These are phyloP conservation scores for Aspergillus sojae DNA, from an alignment of 2,329 filamentous ascomycete species.

Conservation along the genomic window DNA sequence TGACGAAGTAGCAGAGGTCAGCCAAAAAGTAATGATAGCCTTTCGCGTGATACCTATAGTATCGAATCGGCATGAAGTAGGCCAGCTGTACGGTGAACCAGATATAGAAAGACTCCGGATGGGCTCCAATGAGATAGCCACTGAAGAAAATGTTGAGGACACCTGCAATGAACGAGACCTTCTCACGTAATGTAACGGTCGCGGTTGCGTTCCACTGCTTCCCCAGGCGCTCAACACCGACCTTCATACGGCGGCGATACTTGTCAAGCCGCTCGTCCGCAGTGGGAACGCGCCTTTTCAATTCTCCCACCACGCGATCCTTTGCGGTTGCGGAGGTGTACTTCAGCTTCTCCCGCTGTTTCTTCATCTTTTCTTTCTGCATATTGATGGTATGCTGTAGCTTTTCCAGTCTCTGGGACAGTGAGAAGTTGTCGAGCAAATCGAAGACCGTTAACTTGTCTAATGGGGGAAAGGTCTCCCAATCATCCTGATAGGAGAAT, in stretches of 20 bases:
- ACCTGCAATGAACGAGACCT: slow-evolving; percentile 92
- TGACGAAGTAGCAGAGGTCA: slow-evolving; percentile 98
- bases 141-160: slow-evolving; percentile 98
- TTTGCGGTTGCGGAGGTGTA: slow-evolving; percentile 76
- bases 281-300: slow-evolving; percentile 80
- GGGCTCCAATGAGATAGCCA: slow-evolving; percentile 87
- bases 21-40: slow-evolving; percentile 97
- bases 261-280: slow-evolving; percentile 91
- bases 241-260: slow-evolving; percentile 84
- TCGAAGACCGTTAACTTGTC: slow-evolving; percentile 92
- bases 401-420: slow-evolving; percentile 88
- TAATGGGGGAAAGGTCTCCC: slow-evolving; percentile 81
- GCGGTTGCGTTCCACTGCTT: slow-evolving; percentile 87
- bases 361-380: slow-evolving; percentile 82
- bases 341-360: slow-evolving; percentile 79
- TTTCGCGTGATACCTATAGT: slow-evolving; percentile 84
- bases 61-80: slow-evolving; percentile 97
- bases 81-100: slow-evolving; percentile 89
- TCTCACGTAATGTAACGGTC: slow-evolving; percentile 85
- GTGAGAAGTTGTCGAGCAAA: slow-evolving; percentile 85
- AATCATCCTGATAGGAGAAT: slow-evolving; percentile 87
- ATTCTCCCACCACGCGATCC: slow-evolving; percentile 89
- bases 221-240: slow-evolving; percentile 83
- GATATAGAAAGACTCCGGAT: slow-evolving; percentile 81
- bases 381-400: slow-evolving; percentile 79